Evolutionary conservation across 805 yeast genomes (phyloP).

Genomic region (Alloascoidea africana): DNA sequence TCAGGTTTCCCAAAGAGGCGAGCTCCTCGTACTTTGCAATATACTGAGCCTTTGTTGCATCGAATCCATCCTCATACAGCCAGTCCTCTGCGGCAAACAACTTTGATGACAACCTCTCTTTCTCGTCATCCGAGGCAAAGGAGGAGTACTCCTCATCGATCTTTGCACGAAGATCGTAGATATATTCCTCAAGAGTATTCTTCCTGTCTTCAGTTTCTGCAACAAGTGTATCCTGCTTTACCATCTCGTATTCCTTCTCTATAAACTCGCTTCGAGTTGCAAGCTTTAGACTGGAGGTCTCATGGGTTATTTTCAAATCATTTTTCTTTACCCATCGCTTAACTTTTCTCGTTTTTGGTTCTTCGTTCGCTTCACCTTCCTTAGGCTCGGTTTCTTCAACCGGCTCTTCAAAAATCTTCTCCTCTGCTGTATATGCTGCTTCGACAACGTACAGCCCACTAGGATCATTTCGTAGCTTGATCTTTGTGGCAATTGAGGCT

Average conservation of each 20-base stretch:
- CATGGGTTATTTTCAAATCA: conserved; percentile 46
- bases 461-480: conserved; percentile 94
- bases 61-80: conserved; percentile 96
- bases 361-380: conserved; percentile 32
- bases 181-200: conserved; percentile 97
- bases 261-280: conserved; percentile 45
- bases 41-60: conserved; percentile 90
- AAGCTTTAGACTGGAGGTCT: conserved; percentile 41
- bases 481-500: conserved; percentile 65
- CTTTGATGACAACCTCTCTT: conserved; percentile 56
- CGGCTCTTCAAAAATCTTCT: conserved; percentile 78
- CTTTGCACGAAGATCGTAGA: conserved; percentile 93
- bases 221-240: conserved; percentile 86
- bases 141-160: conserved; percentile 80
- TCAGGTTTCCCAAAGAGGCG: conserved; percentile 86
- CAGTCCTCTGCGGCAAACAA: conserved; percentile 88
- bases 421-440: conserved; percentile 90
- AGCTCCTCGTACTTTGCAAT: conserved; percentile 97
- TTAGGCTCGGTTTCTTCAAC: conserved; percentile 40
- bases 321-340: conserved; percentile 90
- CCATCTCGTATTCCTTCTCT: conserved; percentile 77
- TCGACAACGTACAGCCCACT: conserved; percentile 90
- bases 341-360: conserved; percentile 74
- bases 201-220: conserved; percentile 98
- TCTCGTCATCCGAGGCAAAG: conserved; percentile 87